phyloP scores from a whole-genome alignment of 2,329 filamentous ascomycete genomes.

The Neofusicoccum parvum region DNA sequence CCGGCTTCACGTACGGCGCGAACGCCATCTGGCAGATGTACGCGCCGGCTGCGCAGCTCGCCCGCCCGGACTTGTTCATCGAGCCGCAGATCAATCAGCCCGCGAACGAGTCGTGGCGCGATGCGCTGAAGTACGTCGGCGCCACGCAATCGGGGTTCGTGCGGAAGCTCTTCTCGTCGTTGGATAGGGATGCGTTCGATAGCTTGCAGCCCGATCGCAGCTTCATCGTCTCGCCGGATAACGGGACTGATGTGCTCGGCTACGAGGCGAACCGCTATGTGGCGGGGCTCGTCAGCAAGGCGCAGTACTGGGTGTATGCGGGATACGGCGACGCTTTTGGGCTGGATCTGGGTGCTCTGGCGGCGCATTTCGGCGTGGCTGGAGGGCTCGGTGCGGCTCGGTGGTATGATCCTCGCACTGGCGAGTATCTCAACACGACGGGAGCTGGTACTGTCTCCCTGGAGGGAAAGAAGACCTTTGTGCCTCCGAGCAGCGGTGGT shows the following conservation, averaged over 20 bases:
- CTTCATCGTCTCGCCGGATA: not conserved
- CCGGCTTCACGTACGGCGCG: constrained; percentile 7
- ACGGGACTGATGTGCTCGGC: not conserved
- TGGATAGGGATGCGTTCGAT: not conserved
- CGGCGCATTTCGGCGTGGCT: not conserved
- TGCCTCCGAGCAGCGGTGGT: not conserved
- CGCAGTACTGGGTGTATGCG: constrained; percentile 1
- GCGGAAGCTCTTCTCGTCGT: not conserved
- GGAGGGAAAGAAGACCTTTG: not conserved
- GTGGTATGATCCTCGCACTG: constrained; percentile 1
- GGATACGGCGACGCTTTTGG: constrained; percentile 9
- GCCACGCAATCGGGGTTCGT: constrained; percentile 3
- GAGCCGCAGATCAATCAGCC: not conserved
- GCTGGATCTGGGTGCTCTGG: not conserved
- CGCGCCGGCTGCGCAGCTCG: not conserved
- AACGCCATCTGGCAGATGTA: constrained; percentile 1
- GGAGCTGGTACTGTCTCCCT: not conserved
- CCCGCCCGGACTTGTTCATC: not conserved
- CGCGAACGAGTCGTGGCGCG: not conserved
- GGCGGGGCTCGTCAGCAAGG: not conserved
- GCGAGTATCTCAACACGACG: not conserved
- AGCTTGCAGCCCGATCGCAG: not conserved
- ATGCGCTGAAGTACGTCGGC: not conserved
- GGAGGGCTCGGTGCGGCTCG: not conserved
- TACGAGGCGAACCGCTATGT: constrained; percentile 2